These are phyloP conservation scores for Aristolochia fimbriata DNA, from an alignment of 164 flowering plant species.

Conservation along the genomic window DNA sequence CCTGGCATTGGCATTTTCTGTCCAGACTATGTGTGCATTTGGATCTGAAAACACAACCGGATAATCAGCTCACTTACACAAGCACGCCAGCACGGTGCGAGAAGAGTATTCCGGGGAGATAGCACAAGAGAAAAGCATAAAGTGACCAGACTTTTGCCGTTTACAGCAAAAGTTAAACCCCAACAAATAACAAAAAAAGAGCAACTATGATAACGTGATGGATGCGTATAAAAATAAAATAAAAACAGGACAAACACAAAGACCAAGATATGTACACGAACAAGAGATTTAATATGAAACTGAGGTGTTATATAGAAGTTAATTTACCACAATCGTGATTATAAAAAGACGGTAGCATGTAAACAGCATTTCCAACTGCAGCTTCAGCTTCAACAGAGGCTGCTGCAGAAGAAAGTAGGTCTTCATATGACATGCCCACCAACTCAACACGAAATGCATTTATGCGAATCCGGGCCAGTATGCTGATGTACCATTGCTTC, in stretches of 20 bases:
- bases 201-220: too few species aligned
- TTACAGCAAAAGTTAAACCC: too few species aligned
- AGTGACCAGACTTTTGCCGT: too few species aligned
- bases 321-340: slow-evolving; percentile 58
- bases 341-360: slow-evolving; percentile 55
- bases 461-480: slow-evolving; percentile 76
- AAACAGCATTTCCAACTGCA: slow-evolving; percentile 58
- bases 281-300: too few species aligned
- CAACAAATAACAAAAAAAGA: too few species aligned
- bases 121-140: too few species aligned
- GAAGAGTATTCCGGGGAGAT: too few species aligned
- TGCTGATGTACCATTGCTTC: slow-evolving; percentile 63
- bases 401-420: slow-evolving; percentile 60
- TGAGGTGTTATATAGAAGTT: neutral
- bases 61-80: neutral
- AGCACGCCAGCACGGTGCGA: too few species aligned
- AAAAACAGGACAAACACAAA: too few species aligned
- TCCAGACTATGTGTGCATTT: slow-evolving; percentile 78
- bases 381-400: slow-evolving; percentile 65
- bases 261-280: too few species aligned
- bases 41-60: slow-evolving; percentile 48
- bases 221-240: too few species aligned
- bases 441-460: slow-evolving; percentile 88
- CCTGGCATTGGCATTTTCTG: slow-evolving; percentile 64
- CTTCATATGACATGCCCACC: slow-evolving; percentile 62